Evolutionary conservation across 2,329 filamentous ascomycete species (phyloP).

Genomic region (Arthrobotrys sinensis): DNA sequence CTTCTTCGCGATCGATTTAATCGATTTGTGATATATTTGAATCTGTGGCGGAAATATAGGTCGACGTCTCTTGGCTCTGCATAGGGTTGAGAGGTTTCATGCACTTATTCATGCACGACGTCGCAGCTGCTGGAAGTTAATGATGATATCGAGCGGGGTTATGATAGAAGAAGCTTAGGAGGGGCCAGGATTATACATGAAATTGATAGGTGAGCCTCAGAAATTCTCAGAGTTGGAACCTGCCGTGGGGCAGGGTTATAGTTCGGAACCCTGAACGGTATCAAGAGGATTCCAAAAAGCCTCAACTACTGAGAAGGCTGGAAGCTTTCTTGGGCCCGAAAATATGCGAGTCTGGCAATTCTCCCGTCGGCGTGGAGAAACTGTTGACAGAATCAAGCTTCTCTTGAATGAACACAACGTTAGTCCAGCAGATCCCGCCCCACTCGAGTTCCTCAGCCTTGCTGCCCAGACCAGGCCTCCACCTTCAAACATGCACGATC

Average conservation of each 20-base stretch:
- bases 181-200: too few relatives aligned
- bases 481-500: not conserved
- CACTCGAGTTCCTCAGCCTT: too few relatives aligned
- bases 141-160: not conserved
- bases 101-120: not conserved
- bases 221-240: not conserved
- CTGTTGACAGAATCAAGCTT: not conserved
- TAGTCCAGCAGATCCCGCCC: too few relatives aligned
- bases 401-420: not conserved
- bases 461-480: conserved; percentile 1
- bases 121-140: not conserved
- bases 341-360: not conserved
- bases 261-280: not conserved
- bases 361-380: not conserved
- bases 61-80: not conserved
- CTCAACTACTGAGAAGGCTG: not conserved
- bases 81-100: not conserved
- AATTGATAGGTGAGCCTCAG: too few relatives aligned
- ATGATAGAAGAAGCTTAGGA: too few relatives aligned
- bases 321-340: not conserved
- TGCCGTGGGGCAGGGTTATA: not conserved
- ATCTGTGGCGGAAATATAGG: too few relatives aligned
- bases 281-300: not conserved
- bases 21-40: too few relatives aligned
- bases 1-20: too few relatives aligned